Base-by-base conservation (phyloP, 495 filamentous ascomycete genomes). In the Oidiodendron maius region DNA sequence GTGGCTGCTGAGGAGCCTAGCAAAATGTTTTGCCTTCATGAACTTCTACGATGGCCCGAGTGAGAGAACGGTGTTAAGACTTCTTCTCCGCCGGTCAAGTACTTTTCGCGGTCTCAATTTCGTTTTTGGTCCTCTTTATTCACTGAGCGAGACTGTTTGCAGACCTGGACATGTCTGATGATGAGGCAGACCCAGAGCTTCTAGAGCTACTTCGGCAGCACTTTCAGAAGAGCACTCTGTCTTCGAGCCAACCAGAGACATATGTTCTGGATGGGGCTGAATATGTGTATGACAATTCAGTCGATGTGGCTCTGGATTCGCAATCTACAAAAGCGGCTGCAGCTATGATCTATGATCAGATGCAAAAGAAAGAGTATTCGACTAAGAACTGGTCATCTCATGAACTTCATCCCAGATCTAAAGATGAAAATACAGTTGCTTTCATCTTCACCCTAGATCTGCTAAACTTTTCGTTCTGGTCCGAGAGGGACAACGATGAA, bases 381-480 rank as follows among this genome's bases (percentile, higher is more conserved):
- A 87, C 87, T 0, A 79, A 81, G 45, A 84, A 77, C 4, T 98
- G 93, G 93, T 81, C 87, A 5, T 71, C 81, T 47, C 91, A 96
- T 64, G 87, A 91, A 54, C 68, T 97, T n/a, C 93, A 98, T 59
- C 93, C 93, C 10, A 81, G 89, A 54, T 51, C 76, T 10, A 86
- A 86, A 49, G 78, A 93, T 58, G 82, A 86, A 57, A 77, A 66
- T 30, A 87, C 87, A 0, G 79, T 95, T 10, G 80, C 88, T 52
- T 96, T 97, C 59, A 89, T 98, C 40, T 96, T 98, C 63, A 86
- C 86, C 12, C 94, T 97, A 89, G 93, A 98, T 61, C 63, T 98
- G 12, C 70, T 98, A 46, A 98, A 98, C 62, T 98, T 97, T 58
- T 90, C 81, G 23, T 98, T 98, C 65, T 98, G 91, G 91, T 91